Evolutionary conservation across 371 early-diverging fungal species (phyloP), one percentile per base, ranked within the genome.

Genomic region (Rhizopus stolonifer): DNA sequence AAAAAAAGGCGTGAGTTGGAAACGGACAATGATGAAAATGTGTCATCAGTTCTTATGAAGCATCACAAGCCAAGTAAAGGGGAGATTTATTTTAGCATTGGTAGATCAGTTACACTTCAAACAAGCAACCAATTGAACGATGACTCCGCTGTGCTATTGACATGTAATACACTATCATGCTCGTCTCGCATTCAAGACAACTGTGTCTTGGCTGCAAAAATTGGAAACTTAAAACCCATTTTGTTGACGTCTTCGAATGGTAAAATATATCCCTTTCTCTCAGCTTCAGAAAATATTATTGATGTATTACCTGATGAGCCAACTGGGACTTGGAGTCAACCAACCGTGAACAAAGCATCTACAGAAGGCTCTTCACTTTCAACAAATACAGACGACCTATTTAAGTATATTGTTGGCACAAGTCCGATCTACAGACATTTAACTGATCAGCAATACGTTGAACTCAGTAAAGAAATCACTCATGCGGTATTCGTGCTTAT

Each of bases 231-330:
- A 15, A 52, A 44, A 52, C 34, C 52, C 52, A 52, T 52, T 52
- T 44, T 44, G 33, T 44, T 52, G 25, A 52, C 21, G 44, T 52
- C 52, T 45, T 32, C 52, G 33, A 52, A 21, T 52, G 52, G 44
- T 52, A 52, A 52, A 52, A 52, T 52, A 23, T 52, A 52, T 26
- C 52, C 52, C 31, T 52, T 52, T 52, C 43, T 52, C 52, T 42
- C 52, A 52, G 52, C 52, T 52, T 52, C 52, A 40, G 40, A 52
- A 42, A 52, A 43, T 52, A 52, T 32, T 44, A 54, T 38, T 21
- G 55, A 47, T 54, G 29, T 56, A 56, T 49, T 43, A 43, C 49
- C 56, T 56, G 56, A 44, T 49, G 44, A 49, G 32, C 49, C 49
- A 56, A 56, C 22, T 40, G 55, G 48, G 2, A 55, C 47, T 43